Percentiles rank a stretch among this genome's conserved stretches.
These are phyloP conservation scores for Botrytis fabae DNA, from an alignment of 2,329 filamentous ascomycete genomes.

Conservation along the genomic window DNA sequence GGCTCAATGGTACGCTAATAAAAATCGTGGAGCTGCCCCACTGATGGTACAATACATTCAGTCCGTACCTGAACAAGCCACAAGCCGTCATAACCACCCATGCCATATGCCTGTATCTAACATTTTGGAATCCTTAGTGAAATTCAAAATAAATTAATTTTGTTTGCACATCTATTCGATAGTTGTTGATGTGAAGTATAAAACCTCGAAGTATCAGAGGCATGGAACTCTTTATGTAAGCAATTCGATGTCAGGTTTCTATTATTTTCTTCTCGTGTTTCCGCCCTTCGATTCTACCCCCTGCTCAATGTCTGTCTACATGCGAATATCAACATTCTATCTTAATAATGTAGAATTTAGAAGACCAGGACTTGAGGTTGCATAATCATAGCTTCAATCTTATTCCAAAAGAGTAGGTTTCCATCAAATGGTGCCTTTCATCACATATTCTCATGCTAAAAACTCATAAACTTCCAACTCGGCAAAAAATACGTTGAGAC, in stretches of 20 bases:
- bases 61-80: background rate
- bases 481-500: slow-evolving; percentile 2
- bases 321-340: background rate
- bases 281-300: background rate
- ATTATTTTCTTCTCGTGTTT: background rate
- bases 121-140: background rate
- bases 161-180: background rate
- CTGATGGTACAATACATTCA: background rate
- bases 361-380: background rate
- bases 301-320: background rate
- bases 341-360: background rate
- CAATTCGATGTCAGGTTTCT: background rate
- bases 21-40: background rate
- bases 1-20: background rate
- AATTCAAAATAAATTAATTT: background rate
- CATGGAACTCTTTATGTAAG: background rate
- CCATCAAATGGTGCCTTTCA: background rate
- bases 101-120: background rate
- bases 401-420: background rate
- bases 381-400: background rate
- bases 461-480: background rate
- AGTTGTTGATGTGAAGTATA: background rate
- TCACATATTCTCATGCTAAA: slow-evolving; percentile 5
- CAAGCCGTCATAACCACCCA: background rate
- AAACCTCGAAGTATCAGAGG: background rate